Base-by-base conservation (phyloP, 2,329 filamentous ascomycete genomes). In the Colletotrichum sublineola region DNA sequence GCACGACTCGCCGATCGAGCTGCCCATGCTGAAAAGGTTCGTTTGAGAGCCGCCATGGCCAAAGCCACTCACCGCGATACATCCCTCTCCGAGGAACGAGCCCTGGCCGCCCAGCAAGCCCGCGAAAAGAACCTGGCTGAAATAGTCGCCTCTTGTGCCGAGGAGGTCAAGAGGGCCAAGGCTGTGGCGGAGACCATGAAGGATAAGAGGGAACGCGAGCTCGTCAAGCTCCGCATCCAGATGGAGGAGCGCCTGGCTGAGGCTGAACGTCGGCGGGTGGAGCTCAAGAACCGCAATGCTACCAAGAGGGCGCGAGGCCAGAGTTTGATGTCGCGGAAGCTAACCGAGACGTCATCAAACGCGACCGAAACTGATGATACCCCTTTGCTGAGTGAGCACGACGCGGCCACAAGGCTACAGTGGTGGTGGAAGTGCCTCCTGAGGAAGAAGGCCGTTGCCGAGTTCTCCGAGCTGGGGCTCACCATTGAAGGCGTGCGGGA, bases 221-320 rank as follows among this genome's bases (percentile, higher is more conserved):
- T 93, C 68, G 87, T 87, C 76, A 90, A 91, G 77, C 86, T 93
- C 79, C 90, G 90, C 74, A 82, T 89, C 63, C 92, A 95, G 79
- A 94, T 95, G 87, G 92, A 95, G 79, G 93, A 95, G 83, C 90
- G 92, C 74, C 88, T 94, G 77, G 92, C 93, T 42, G 93, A 95
- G 78, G 94, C 93, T 0, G 92, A 95, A 80, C 89, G 85, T 79
- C 88, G 94, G 77, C 86, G 93, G 71, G 88, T 92, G 78, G 88
- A 92, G 82, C 81, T 92, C 73, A 84, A 89, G 76, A 88, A 85
- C 79, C 85, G 86, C 80, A 86, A 85, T 80, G 82, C 84, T 75
- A 82, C 83, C 77, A 86, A 85, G 79, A 86, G 88, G 74, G 84
- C 83, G 63, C 85, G 88, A 68, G 88, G 86, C 69, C 85, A 86